Base-by-base conservation (phyloP, 2,329 filamentous ascomycete species). In the Neofusicoccum sp. region DNA sequence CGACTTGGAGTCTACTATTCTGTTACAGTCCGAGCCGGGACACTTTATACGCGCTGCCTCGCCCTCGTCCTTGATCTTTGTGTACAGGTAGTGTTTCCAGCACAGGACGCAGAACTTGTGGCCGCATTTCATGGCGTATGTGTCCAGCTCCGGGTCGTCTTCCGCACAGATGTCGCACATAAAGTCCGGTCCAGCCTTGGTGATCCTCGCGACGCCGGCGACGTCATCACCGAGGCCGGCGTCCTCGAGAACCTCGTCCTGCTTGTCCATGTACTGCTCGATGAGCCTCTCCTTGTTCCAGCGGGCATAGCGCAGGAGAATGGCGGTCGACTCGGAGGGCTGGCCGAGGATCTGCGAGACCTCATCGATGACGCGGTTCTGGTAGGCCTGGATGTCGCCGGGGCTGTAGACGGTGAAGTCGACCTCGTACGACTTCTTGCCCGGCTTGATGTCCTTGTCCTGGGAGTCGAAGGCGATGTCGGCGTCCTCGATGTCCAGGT, bases 281-380 rank as follows among this genome's bases (percentile, higher is more conserved):
- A 98, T 93, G 66, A 99, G 75, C 40, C 90, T 87, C 73, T 99
- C 95, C 74, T 96, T 95, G 76, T 98, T 98, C 95, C 95, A 99
- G 70, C 92, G 85, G 68, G 90, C 91, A 75, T 95, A 86, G 48
- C 95, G 89, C 62, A 99, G 80, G 41, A 99, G 81, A 58, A 99
- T 97, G 26, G 93, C 93, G 0, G 90, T 88, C 64, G 95, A 90
- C 76, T 98, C 95, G 68, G 91, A 89, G 14, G 90, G 87, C 71
- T 97, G 87, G 62, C 93, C 90, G 36, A 99, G 83, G 65, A 99
- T 93, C 80, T 89, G 89, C 65, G 95, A 92, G 63, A 98, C 92
- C 72, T 98, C 93, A 67, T 89, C 83, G 67, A 99, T 86, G 76
- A 97, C 89, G 60, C 87, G 85, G 68, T 93, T 86, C 74, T 99